phyloP scores from a whole-genome alignment of 2,329 filamentous ascomycete species.

The Epichloe sp. region DNA sequence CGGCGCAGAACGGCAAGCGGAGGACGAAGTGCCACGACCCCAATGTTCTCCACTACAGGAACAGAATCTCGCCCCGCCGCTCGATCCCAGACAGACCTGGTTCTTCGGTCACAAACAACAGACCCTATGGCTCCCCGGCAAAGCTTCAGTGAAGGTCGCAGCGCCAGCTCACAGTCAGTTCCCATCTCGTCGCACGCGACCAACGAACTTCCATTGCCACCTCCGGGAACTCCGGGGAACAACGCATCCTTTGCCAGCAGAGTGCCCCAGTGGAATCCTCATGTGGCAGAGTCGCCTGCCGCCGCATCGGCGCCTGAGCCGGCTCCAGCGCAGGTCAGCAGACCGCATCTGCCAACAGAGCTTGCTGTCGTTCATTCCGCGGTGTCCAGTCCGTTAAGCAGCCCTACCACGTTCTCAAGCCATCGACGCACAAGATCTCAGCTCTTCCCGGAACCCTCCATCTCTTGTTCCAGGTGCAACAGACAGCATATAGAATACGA shows the following conservation, averaged over 20 bases:
- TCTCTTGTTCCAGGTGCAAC: constrained; percentile 60
- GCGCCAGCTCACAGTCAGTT: constrained; percentile 24
- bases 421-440: constrained; percentile 32
- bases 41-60: constrained; percentile 27
- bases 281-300: constrained; percentile 1
- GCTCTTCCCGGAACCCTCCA: constrained; percentile 55
- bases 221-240: constrained; percentile 8
- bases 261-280: constrained; percentile 15
- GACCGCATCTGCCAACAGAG: constrained; percentile 25
- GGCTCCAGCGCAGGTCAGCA: constrained; percentile 9
- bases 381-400: constrained; percentile 19
- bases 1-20: constrained; percentile 41
- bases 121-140: constrained; percentile 26
- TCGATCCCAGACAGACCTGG: constrained; percentile 54
- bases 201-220: constrained; percentile 9
- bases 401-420: constrained; percentile 16
- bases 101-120: constrained; percentile 26
- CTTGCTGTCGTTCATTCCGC: constrained; percentile 24
- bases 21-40: constrained; percentile 40
- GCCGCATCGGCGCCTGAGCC: constrained; percentile 10
- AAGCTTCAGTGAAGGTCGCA: constrained; percentile 29
- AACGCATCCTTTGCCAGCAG: constrained; percentile 26
- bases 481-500: constrained; percentile 68
- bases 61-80: constrained; percentile 35
- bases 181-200: constrained; percentile 13